Evolutionary conservation across 768 basidiomycete genomes (phyloP), one percentile per base, ranked within the genome.

Genomic region (Boletus tomentosulus): DNA sequence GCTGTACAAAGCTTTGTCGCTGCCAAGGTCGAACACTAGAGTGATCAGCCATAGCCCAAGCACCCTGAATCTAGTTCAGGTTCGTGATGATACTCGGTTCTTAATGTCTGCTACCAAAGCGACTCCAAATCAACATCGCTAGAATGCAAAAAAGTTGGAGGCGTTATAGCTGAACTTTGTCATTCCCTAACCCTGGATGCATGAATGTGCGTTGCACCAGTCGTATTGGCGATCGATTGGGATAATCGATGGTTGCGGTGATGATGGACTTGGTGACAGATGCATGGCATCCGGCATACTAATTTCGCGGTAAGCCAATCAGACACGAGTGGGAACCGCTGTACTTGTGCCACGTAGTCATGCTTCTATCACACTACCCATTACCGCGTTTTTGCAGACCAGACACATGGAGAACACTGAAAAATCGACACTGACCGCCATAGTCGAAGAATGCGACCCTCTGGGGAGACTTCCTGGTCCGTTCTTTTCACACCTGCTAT

Each of bases 291-390:
- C 30, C 28, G 58, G 56, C 44, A 25, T 47, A 31, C 50, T 34
- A 53, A 52, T 59, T 59, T 65, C 22, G 15, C 19, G 51, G 24
- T 37, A 50, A 27, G 19, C 51, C 60, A 55, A 62, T 58, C 50
- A 39, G 39, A 51, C 64, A 63, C 42, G 52, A 57, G 64, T 60
- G 63, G 61, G 64, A 64, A 64, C 46, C 24, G 42, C 35, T 44
- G 46, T 33, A 46, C 43, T 45, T 11, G 43, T 38, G 51, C 59
- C 63, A 56, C 54, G 44, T 43, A 50, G 45, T 24, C 56, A 33
- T 38, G 46, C 42, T 39, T 63, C 44, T 47, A 46, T 46, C 54
- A 60, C 63, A 55, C 55, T 15, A 27, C 38, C 63, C 58, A 57
- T 19, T 22, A 53, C 54, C 39, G 41, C 30, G 33, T 49, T 47